Base-by-base conservation (phyloP, 768 basidiomycete genomes). In the Gloeophyllum trabeum region DNA sequence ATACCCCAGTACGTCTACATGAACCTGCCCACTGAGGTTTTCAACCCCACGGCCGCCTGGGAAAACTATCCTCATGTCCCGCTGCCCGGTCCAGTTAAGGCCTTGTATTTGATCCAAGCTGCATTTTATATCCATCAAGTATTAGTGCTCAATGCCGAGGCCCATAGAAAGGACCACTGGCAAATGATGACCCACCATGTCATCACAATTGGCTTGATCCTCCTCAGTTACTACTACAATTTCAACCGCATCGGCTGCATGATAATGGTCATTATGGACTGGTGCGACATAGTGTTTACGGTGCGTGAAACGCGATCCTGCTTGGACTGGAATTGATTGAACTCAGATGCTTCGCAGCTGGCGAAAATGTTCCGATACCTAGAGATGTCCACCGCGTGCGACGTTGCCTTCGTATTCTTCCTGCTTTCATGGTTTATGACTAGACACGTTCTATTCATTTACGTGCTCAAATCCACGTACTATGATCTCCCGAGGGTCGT, bases 171-270 rank as follows among this genome's bases (percentile, higher is more conserved):
- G 58, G 96, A 99, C 60, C 90, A 97, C 60, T 66, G 69, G 52
- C 94, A 97, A 62, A 97, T 97, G 94, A 85, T 97, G 75, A 66
- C 80, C 20, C 96, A 99, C 65, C 96, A 99, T 58, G 56, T 94
- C 51, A 83, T 98, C 50, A 94, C 92, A 10, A 72, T 92, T 46
- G 55, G 70, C 39, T 75, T 99, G 47, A 78, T 97, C 63, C 61
- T 69, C 24, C 54, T 67, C 30, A 91, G 87, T 59, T 98, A 96
- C 62, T 70, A 71, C 46, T 76, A 70, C 57, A 83, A 92, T 61
- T 82, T 80, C 56, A 94, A 89, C 6, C 83, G 92, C 35, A 74
- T 93, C 35, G 96, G 96, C 13, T 88, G 83, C 51, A 65, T 91
- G 36, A 79, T 96, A 46, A 82, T 96, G 75, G 72, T 88, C 40